Evolutionary conservation across 139 green algal species (phyloP).

Genomic region (Parachlorella kessleri): DNA sequence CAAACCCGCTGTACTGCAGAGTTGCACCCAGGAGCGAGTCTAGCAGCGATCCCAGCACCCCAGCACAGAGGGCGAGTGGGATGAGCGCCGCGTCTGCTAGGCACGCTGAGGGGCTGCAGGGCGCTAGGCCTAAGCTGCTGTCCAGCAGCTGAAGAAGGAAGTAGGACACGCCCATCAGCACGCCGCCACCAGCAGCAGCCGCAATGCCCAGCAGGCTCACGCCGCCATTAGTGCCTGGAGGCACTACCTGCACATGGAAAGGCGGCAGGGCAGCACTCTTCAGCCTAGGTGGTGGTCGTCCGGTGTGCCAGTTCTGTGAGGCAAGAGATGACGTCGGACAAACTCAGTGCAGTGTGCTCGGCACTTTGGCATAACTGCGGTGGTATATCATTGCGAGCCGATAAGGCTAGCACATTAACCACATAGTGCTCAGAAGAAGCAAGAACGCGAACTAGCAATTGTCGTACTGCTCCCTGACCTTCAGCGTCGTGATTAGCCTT

Average conservation of each 20-base stretch:
- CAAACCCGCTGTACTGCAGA: constrained; percentile 86
- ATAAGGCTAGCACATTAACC: too few relatives aligned
- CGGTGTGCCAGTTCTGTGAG: too few relatives aligned
- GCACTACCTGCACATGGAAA: background rate
- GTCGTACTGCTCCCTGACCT: background rate
- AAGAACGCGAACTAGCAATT: too few relatives aligned
- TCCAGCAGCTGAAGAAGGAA: background rate
- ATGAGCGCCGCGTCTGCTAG: background rate
- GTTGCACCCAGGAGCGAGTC: constrained; percentile 95
- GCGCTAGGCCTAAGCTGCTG: background rate
- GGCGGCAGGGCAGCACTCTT: constrained; percentile 42
- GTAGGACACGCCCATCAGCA: constrained; percentile 76
- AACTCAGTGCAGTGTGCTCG: too few relatives aligned
- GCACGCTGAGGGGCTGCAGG: background rate
- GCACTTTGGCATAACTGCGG: too few relatives aligned
- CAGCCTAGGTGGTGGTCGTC: too few relatives aligned
- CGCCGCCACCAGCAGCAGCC: constrained; percentile 70
- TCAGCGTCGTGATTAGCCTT: constrained; percentile 84
- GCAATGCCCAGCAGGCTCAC: constrained; percentile 77
- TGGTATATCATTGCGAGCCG: too few relatives aligned
- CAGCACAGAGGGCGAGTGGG: constrained; percentile 60
- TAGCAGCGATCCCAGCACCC: constrained; percentile 83
- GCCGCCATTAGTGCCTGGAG: constrained; percentile 83
- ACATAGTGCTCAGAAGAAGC: too few relatives aligned
- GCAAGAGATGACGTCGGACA: too few relatives aligned